phyloP scores from a whole-genome alignment of 2,329 filamentous ascomycete genomes.

The Samsoniella hepiali region DNA sequence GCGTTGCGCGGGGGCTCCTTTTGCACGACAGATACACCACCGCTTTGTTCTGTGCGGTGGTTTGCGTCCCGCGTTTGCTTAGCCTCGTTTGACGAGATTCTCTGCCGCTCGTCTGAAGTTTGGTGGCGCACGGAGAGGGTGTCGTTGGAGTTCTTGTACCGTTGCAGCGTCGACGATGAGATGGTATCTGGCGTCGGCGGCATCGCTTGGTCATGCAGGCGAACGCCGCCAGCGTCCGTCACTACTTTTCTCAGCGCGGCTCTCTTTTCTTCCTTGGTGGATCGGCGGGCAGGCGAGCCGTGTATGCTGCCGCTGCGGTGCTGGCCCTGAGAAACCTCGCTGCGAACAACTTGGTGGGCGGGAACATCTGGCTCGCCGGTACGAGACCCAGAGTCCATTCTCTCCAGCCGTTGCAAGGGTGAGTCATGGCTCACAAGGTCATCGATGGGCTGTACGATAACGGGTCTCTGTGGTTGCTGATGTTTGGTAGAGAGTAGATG shows the following conservation, averaged over 20 bases:
- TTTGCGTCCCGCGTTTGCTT: neutral
- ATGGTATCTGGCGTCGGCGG: slow-evolving; percentile 61
- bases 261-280: slow-evolving; percentile 45
- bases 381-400: slow-evolving; percentile 30
- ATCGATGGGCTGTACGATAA: slow-evolving; percentile 40
- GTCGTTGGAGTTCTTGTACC: slow-evolving; percentile 50
- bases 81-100: neutral
- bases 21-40: slow-evolving; percentile 14
- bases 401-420: slow-evolving; percentile 51
- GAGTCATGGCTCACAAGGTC: slow-evolving; percentile 45
- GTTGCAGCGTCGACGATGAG: slow-evolving; percentile 52
- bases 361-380: neutral
- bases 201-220: slow-evolving; percentile 42
- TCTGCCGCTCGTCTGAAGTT: slow-evolving; percentile 29
- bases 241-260: slow-evolving; percentile 47
- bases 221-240: slow-evolving; percentile 44
- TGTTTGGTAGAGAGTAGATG: neutral
- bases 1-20: neutral
- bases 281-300: slow-evolving; percentile 25
- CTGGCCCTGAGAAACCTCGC: slow-evolving; percentile 5
- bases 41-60: neutral
- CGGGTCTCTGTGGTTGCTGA: neutral
- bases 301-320: slow-evolving; percentile 22
- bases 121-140: slow-evolving; percentile 37
- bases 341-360: neutral